Percentiles rank a stretch among this genome's conserved stretches.
Conservation (phyloP, 164 flowering plant genomes). For the Aristolochia californica region DNA sequence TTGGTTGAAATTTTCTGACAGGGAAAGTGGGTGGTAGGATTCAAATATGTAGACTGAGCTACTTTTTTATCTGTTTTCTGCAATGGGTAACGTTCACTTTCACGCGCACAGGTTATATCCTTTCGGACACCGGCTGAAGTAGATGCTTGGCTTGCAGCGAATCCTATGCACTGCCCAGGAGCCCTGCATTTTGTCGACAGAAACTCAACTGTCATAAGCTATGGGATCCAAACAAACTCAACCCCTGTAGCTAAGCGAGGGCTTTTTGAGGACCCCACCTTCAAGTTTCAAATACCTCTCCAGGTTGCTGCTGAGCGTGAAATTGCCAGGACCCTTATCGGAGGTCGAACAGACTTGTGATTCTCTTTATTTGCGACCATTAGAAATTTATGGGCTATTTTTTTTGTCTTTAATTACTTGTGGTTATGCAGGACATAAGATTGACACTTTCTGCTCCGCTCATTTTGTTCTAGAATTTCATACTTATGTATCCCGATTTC, state of each 20-base stretch:
- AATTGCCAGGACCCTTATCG: constrained; percentile 72
- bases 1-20: not conserved
- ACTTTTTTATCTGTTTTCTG: not conserved
- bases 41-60: not conserved
- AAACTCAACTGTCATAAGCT: constrained; percentile 74
- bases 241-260: constrained; percentile 59
- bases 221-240: constrained; percentile 88
- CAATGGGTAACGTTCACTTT: not conserved
- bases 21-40: not conserved
- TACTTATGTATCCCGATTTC: no score
- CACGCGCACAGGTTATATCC: constrained; percentile 46
- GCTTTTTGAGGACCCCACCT: constrained; percentile 62
- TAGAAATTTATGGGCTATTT: no score
- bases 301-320: constrained; percentile 98
- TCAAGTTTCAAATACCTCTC: constrained; percentile 88
- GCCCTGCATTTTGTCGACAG: constrained; percentile 72
- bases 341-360: constrained; percentile 34
- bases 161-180: constrained; percentile 75
- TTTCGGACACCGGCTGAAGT: constrained; percentile 58
- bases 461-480: no score
- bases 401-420: no score
- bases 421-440: no score
- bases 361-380: not conserved
- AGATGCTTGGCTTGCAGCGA: constrained; percentile 61
- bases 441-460: no score